phyloP scores from a whole-genome alignment of 1,284 basidiomycete species.

The Ceratobasidium sp. region DNA sequence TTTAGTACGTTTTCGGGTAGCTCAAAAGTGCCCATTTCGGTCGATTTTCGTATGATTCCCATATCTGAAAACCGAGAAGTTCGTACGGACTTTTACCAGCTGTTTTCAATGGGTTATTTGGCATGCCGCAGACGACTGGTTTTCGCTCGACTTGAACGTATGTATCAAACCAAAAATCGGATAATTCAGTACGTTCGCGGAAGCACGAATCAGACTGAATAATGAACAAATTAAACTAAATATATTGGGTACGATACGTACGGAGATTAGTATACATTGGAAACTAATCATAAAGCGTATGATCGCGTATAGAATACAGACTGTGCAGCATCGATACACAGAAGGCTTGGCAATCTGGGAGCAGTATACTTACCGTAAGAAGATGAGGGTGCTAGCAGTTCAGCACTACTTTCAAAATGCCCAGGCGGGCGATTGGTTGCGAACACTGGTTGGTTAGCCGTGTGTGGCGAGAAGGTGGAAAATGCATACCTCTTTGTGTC shows the following conservation, averaged over 20 bases:
- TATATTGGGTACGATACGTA: slow-evolving; percentile 13
- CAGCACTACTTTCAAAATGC: too few relatives aligned
- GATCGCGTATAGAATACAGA: too few relatives aligned
- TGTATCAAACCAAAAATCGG: neutral
- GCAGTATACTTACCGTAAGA: too few relatives aligned
- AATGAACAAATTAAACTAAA: neutral
- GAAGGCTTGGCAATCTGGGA: too few relatives aligned
- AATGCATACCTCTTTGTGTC: too few relatives aligned
- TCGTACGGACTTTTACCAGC: neutral
- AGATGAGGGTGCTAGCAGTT: too few relatives aligned
- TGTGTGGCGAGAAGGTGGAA: too few relatives aligned
- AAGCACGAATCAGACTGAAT: neutral
- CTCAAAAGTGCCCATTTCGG: neutral
- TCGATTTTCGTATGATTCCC: neutral
- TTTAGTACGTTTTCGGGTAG: neutral
- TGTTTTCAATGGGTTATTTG: neutral
- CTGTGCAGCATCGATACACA: too few relatives aligned
- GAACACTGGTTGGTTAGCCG: too few relatives aligned
- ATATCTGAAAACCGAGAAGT: neutral
- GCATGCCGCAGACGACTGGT: neutral
- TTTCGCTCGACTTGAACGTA: neutral
- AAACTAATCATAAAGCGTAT: neutral
- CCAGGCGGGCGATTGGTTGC: too few relatives aligned
- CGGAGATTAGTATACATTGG: neutral
- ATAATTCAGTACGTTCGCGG: neutral